phyloP scores from a whole-genome alignment of 2,329 filamentous ascomycete species.

The Colletotrichum sidae region DNA sequence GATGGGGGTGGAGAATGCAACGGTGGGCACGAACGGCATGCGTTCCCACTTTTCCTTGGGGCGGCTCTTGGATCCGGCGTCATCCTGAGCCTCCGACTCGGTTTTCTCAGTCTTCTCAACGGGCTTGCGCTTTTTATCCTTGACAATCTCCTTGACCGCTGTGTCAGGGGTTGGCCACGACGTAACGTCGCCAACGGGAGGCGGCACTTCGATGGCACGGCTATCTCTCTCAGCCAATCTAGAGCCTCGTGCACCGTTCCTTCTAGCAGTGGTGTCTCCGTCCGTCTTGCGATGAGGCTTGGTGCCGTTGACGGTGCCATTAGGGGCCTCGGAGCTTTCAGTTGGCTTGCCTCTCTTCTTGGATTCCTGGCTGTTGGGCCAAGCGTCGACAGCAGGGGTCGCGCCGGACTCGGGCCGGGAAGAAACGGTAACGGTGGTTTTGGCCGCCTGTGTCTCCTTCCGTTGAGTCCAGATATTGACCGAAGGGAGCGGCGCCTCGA shows the following conservation, averaged over 20 bases:
- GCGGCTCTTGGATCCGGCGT: slow-evolving; percentile 61
- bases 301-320: slow-evolving; percentile 49
- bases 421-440: slow-evolving; percentile 53
- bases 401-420: slow-evolving; percentile 39
- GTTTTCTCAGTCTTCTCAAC: slow-evolving; percentile 67
- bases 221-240: slow-evolving; percentile 55
- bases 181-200: slow-evolving; percentile 79
- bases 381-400: slow-evolving; percentile 23
- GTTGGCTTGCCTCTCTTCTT: slow-evolving; percentile 50
- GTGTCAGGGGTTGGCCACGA: slow-evolving; percentile 94
- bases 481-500: slow-evolving; percentile 82
- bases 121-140: slow-evolving; percentile 80
- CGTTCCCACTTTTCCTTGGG: slow-evolving; percentile 89
- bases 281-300: slow-evolving; percentile 60
- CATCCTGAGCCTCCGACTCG: slow-evolving; percentile 73
- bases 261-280: slow-evolving; percentile 53
- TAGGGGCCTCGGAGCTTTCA: slow-evolving; percentile 40
- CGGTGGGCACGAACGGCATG: slow-evolving; percentile 84
- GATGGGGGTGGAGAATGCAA: slow-evolving; percentile 87
- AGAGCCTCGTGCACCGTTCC: slow-evolving; percentile 57
- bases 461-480: slow-evolving; percentile 92
- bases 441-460: slow-evolving; percentile 72
- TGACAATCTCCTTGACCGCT: slow-evolving; percentile 71
- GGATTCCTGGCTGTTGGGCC: slow-evolving; percentile 60
- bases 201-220: slow-evolving; percentile 52